These are phyloP conservation scores for Cladosporium halotolerans DNA, from an alignment of 2,329 filamentous ascomycete species.

Conservation along the genomic window DNA sequence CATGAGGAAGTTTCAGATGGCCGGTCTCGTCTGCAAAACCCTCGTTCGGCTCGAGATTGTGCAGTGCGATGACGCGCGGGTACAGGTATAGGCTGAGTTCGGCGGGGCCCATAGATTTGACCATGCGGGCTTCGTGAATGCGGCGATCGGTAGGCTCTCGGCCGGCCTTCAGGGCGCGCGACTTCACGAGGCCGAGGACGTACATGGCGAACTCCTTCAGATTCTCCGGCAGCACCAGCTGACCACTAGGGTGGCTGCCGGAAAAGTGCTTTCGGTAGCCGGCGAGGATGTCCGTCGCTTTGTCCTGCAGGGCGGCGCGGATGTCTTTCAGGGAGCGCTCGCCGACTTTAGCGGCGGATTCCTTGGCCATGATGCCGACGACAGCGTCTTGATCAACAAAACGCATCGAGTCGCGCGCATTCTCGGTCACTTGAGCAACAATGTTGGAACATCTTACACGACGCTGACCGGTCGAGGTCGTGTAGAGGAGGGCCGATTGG, in stretches of 20 bases:
- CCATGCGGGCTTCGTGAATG: conserved; percentile 84
- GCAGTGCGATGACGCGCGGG: conserved; percentile 83
- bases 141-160: conserved; percentile 85
- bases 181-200: conserved; percentile 83
- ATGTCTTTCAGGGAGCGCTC: conserved; percentile 77
- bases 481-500: conserved; percentile 91
- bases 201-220: conserved; percentile 98
- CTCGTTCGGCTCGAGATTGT: conserved; percentile 80
- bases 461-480: conserved; percentile 79
- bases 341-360: conserved; percentile 75
- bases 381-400: conserved; percentile 96
- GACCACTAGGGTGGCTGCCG: conserved; percentile 77
- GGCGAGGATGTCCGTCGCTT: conserved; percentile 85
- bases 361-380: conserved; percentile 80
- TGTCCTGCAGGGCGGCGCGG: conserved; percentile 75
- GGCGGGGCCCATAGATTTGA: conserved; percentile 77
- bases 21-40: conserved; percentile 92
- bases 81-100: conserved; percentile 92
- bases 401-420: conserved; percentile 75
- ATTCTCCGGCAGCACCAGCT: conserved; percentile 90
- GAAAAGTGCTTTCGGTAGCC: conserved; percentile 91
- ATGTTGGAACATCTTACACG: conserved; percentile 89
- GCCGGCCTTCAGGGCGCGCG: conserved; percentile 84
- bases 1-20: conserved; percentile 75
- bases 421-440: conserved; percentile 85